These are phyloP conservation scores for Garcia nutans DNA, from an alignment of 345 rosid species.

Conservation along the genomic window DNA sequence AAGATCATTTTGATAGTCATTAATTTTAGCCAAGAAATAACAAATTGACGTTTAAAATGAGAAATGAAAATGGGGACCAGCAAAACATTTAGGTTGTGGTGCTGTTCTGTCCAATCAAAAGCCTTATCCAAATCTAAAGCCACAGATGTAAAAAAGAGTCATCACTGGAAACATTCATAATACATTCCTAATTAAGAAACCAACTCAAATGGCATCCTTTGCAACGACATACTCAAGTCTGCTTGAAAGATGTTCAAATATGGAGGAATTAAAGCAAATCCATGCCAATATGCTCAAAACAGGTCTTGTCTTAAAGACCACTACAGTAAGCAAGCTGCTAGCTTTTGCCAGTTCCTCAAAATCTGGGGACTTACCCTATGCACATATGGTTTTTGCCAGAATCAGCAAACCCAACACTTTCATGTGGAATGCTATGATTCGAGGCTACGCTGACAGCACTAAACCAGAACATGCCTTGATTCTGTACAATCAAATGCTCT, in stretches of 20 bases:
- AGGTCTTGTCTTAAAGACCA: conserved; percentile 39
- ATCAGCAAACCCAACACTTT: conserved; percentile 43
- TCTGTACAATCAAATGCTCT: conserved; percentile 54
- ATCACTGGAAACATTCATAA: background rate
- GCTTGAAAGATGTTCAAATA: conserved; percentile 51
- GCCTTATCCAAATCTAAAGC: conserved; percentile 26
- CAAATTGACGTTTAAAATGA: background rate
- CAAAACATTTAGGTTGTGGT: background rate
- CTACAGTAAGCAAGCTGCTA: conserved; percentile 44
- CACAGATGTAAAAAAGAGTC: background rate
- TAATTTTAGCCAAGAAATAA: background rate
- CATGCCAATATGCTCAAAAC: conserved; percentile 60
- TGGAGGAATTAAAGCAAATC: conserved; percentile 52
- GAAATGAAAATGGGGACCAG: background rate
- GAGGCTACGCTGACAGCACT: conserved; percentile 43
- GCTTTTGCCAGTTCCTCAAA: conserved; percentile 36
- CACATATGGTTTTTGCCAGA: conserved; percentile 46
- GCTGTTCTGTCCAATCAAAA: background rate
- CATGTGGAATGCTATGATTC: conserved; percentile 70
- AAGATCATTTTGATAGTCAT: too few species aligned
- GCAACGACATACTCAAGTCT: conserved; percentile 25
- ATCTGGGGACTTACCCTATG: conserved; percentile 43
- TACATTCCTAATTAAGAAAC: too few species aligned
- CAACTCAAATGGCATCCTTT: conserved; percentile 17
- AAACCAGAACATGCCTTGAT: conserved; percentile 49